Evolutionary conservation across 306 rosid species (phyloP).

Genomic region (Acacia acuminata): DNA sequence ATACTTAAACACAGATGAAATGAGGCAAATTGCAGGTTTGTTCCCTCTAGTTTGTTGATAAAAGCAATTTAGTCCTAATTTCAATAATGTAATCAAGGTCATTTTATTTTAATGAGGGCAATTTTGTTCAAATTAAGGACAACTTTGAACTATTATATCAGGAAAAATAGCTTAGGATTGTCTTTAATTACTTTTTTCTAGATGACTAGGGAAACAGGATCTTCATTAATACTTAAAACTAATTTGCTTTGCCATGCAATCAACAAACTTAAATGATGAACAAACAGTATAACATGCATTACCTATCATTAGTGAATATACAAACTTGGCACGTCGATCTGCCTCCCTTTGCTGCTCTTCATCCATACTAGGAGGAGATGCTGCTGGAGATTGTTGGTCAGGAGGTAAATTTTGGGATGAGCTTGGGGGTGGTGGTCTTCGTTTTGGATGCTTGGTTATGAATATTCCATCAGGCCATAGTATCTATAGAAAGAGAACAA

Average conservation of each 20-base stretch:
- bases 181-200: neutral
- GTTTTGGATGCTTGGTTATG: constrained; percentile 88
- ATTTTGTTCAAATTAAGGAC: neutral
- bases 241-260: neutral
- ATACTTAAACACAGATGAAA: neutral
- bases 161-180: neutral
- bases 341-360: constrained; percentile 74
- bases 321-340: constrained; percentile 82
- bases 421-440: constrained; percentile 47
- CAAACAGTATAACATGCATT: constrained; percentile 30
- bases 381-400: constrained; percentile 41
- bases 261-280: constrained; percentile 6
- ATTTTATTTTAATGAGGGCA: neutral
- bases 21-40: neutral
- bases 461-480: constrained; percentile 99
- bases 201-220: neutral
- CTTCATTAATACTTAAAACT: neutral
- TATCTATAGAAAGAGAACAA: constrained; percentile 54
- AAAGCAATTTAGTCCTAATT: neutral
- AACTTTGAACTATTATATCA: neutral
- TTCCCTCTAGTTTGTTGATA: neutral
- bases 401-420: constrained; percentile 51
- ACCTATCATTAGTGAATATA: constrained; percentile 93
- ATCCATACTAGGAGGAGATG: constrained; percentile 50
- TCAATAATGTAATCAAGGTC: neutral